Conservation (phyloP, 495 filamentous ascomycete species). For the Annulohypoxylon maeteangense region DNA sequence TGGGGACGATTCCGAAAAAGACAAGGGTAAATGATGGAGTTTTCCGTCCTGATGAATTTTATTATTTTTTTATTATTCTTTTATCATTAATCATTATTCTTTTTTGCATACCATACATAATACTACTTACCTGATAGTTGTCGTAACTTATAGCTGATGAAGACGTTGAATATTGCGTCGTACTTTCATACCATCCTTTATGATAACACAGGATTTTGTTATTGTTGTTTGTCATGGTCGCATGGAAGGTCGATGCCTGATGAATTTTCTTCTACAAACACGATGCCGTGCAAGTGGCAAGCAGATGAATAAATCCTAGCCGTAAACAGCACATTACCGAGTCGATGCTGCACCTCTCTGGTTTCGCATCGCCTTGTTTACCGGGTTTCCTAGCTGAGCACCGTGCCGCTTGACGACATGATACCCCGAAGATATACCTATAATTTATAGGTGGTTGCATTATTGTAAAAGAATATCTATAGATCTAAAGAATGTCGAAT, state of each 20-base stretch:
- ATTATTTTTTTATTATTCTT: no score
- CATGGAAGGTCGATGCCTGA: conserved; percentile 17
- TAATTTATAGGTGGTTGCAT: conserved; percentile 11
- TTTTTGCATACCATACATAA: background rate
- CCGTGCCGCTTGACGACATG: conserved; percentile 33
- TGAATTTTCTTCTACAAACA: conserved; percentile 10
- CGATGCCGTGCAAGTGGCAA: conserved; percentile 12
- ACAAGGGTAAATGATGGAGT: conserved; percentile 36
- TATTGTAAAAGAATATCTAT: conserved; percentile 13
- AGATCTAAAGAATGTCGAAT: conserved; percentile 26
- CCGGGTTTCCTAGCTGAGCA: conserved; percentile 41
- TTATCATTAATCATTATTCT: no score
- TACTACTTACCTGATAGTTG: background rate
- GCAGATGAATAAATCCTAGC: conserved; percentile 4
- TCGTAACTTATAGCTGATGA: conserved; percentile 14
- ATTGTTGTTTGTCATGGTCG: conserved; percentile 21
- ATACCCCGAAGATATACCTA: background rate
- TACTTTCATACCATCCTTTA: conserved; percentile 13
- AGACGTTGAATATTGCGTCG: conserved; percentile 35
- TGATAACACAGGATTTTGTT: background rate
- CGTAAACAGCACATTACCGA: conserved; percentile 11
- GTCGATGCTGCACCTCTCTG: conserved; percentile 30
- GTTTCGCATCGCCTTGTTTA: conserved; percentile 7
- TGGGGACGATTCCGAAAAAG: conserved; percentile 35
- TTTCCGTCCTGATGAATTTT: conserved; percentile 26